phyloP scores from a whole-genome alignment of 345 rosid genomes.

The Hirschfeldia incana region DNA sequence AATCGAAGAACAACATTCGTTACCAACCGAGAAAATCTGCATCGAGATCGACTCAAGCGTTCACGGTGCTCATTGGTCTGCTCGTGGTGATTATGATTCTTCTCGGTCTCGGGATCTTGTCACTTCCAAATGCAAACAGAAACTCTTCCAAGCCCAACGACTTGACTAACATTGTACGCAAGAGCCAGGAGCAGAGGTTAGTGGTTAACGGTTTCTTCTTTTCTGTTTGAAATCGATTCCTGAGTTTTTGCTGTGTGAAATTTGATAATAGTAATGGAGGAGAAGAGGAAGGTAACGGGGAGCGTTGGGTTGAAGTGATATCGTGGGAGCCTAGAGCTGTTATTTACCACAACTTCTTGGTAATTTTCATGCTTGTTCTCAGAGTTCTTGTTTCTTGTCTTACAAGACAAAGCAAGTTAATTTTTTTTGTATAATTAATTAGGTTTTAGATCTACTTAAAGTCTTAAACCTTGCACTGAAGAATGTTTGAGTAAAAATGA shows the following conservation, averaged over 20 bases:
- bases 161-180: conserved; percentile 66
- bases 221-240: not conserved
- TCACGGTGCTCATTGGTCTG: conserved; percentile 51
- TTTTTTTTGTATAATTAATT: too few relatives aligned
- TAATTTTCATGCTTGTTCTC: conserved; percentile 14
- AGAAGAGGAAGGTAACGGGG: conserved; percentile 52
- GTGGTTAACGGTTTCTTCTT: not conserved
- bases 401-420: not conserved
- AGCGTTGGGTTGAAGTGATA: conserved; percentile 84
- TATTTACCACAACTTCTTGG: conserved; percentile 89
- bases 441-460: too few relatives aligned
- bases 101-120: conserved; percentile 71
- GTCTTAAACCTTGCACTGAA: too few relatives aligned
- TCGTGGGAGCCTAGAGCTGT: conserved; percentile 98
- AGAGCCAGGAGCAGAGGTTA: conserved; percentile 44
- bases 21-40: conserved; percentile 37
- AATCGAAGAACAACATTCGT: conserved; percentile 35
- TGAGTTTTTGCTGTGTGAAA: not conserved
- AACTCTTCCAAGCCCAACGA: conserved; percentile 61
- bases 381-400: conserved; percentile 17
- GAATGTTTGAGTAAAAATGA: too few relatives aligned
- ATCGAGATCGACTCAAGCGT: conserved; percentile 56
- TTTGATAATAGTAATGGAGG: conserved; percentile 35
- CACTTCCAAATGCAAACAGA: conserved; percentile 58
- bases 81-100: conserved; percentile 70